These are phyloP conservation scores for Fusarium stilboides DNA, from an alignment of 2,329 filamentous ascomycete genomes.

Conservation along the genomic window DNA sequence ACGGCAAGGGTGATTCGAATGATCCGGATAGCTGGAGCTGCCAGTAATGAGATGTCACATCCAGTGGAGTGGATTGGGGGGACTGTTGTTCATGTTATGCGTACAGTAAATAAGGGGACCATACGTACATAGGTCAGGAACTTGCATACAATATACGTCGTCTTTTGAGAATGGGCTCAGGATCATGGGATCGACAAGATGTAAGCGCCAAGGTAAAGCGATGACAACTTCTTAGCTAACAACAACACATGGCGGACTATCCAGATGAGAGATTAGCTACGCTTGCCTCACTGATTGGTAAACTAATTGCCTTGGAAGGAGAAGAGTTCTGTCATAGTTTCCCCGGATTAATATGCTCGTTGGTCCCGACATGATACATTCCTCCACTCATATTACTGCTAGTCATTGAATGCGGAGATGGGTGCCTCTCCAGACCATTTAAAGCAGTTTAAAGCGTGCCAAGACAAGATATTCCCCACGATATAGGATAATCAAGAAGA, in stretches of 20 bases:
- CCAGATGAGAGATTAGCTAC: too few relatives aligned
- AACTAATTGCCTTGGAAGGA: slow-evolving; percentile 15
- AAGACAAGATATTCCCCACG: slow-evolving; percentile 21
- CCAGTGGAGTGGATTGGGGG: slow-evolving; percentile 6
- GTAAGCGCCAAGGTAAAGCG: slow-evolving; percentile 21
- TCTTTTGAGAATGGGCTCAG: neutral
- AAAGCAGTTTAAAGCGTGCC: slow-evolving; percentile 19
- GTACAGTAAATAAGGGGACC: neutral
- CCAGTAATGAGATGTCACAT: neutral
- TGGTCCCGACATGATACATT: neutral
- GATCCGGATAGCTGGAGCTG: slow-evolving; percentile 32
- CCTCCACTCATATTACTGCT: neutral
- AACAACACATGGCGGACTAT: too few relatives aligned
- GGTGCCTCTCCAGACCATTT: neutral
- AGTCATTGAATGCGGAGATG: slow-evolving; percentile 10
- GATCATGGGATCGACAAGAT: slow-evolving; percentile 4
- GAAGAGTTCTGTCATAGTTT: slow-evolving; percentile 11
- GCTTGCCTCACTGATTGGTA: neutral
- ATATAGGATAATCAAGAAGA: slow-evolving; percentile 30
- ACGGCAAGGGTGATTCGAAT: slow-evolving; percentile 14
- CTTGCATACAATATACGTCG: too few relatives aligned
- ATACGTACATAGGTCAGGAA: too few relatives aligned
- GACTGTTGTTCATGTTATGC: slow-evolving; percentile 14
- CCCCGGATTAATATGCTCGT: slow-evolving; percentile 15
- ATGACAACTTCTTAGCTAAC: slow-evolving; percentile 13